Evolutionary conservation across 2,329 filamentous ascomycete genomes (phyloP).

Genomic region (Polytolypa hystricis): DNA sequence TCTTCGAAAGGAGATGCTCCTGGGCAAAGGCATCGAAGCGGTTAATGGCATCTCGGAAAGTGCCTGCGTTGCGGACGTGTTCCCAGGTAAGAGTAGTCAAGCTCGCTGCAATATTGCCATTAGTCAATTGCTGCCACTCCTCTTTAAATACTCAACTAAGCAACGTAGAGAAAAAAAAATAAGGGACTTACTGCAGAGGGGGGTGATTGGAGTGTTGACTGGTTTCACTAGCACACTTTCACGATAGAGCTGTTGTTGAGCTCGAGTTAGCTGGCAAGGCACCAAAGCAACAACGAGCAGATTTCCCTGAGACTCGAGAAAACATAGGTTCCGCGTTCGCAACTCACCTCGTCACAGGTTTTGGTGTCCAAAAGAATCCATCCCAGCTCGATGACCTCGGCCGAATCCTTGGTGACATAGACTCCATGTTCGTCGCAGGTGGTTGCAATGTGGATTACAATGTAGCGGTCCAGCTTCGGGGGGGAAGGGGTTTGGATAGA

Average conservation of each 20-base stretch:
- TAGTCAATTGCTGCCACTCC: slow-evolving; percentile 3
- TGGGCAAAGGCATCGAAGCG: slow-evolving; percentile 89
- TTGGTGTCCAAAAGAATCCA: slow-evolving; percentile 95
- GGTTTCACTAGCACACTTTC: slow-evolving; percentile 97
- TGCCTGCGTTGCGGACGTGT: slow-evolving; percentile 92
- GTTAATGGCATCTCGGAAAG: slow-evolving; percentile 92
- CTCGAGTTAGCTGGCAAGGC: slow-evolving; percentile 4
- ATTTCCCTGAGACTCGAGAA: no score
- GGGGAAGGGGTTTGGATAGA: slow-evolving; percentile 39
- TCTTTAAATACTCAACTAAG: slow-evolving; percentile 1
- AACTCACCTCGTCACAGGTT: slow-evolving; percentile 76
- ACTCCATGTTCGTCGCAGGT: slow-evolving; percentile 99
- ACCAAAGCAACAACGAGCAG: background rate
- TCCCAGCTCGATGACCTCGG: slow-evolving; percentile 96
- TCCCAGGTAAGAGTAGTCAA: slow-evolving; percentile 98
- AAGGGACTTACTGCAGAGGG: slow-evolving; percentile 81
- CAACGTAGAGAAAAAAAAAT: slow-evolving; percentile 10
- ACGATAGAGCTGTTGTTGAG: slow-evolving; percentile 62
- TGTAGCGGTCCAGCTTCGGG: slow-evolving; percentile 86
- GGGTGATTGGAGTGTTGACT: slow-evolving; percentile 96
- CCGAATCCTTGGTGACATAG: slow-evolving; percentile 98
- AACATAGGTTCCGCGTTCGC: background rate
- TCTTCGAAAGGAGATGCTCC: slow-evolving; percentile 81
- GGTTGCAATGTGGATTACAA: slow-evolving; percentile 96
- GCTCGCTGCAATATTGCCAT: slow-evolving; percentile 52